A percentile compares a stretch with the other conserved stretches of the same genome.
Evolutionary conservation across 2,329 filamentous ascomycete genomes (phyloP).

Genomic region (Calonectria pseudoturangicola): DNA sequence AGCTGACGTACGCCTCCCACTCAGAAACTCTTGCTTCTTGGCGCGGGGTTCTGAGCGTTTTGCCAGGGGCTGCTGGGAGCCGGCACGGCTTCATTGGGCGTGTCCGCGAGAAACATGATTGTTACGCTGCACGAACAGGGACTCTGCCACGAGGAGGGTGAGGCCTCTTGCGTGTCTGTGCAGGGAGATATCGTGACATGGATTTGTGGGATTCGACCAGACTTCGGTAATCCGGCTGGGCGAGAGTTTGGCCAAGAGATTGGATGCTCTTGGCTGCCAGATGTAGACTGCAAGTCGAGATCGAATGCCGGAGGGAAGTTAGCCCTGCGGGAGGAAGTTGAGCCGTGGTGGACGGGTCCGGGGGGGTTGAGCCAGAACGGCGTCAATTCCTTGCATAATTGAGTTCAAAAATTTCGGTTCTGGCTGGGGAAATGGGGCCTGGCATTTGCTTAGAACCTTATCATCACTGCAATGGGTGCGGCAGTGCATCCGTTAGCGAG

Average conservation of each 20-base stretch:
- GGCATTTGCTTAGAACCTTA: slow-evolving; percentile 36
- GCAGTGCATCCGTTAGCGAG: slow-evolving; percentile 33
- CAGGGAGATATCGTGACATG: neutral
- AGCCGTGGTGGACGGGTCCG: neutral
- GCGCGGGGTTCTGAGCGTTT: slow-evolving; percentile 14
- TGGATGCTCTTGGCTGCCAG: neutral
- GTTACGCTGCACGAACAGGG: slow-evolving; percentile 1
- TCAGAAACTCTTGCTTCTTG: neutral
- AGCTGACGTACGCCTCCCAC: slow-evolving; percentile 29
- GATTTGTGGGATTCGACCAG: neutral
- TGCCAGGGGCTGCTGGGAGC: slow-evolving; percentile 31
- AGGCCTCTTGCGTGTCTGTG: slow-evolving; percentile 29
- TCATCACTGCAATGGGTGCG: slow-evolving; percentile 20
- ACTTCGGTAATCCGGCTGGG: neutral
- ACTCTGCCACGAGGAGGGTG: neutral
- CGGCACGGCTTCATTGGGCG: slow-evolving; percentile 36
- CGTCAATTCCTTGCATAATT: slow-evolving; percentile 12
- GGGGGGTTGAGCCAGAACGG: neutral
- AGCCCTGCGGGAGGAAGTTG: slow-evolving; percentile 17
- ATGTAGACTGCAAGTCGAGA: neutral
- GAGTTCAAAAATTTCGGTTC: neutral
- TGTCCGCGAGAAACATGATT: neutral
- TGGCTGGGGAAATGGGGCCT: slow-evolving; percentile 5
- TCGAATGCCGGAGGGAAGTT: slow-evolving; percentile 7
- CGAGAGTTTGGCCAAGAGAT: neutral